These are phyloP conservation scores for Didymella keratinophila DNA, from an alignment of 2,329 filamentous ascomycete genomes.

Conservation along the genomic window DNA sequence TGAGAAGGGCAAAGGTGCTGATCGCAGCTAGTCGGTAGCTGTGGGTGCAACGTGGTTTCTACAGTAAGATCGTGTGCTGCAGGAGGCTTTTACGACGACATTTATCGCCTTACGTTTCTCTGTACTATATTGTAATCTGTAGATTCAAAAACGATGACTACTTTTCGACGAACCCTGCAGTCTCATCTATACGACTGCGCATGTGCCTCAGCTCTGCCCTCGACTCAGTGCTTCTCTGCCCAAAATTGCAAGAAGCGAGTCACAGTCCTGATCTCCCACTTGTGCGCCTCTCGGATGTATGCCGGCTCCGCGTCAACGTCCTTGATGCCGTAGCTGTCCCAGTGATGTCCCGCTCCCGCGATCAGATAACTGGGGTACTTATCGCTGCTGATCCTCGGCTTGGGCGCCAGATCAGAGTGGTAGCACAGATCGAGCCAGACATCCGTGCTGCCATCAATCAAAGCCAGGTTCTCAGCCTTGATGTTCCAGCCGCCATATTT, in stretches of 20 bases:
- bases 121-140: background rate
- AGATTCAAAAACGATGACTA: background rate
- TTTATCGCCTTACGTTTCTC: background rate
- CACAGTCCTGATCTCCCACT: slow-evolving; percentile 60
- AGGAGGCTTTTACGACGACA: background rate
- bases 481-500: slow-evolving; percentile 59
- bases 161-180: background rate
- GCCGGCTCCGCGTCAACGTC: slow-evolving; percentile 58
- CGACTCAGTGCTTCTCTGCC: slow-evolving; percentile 17
- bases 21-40: background rate
- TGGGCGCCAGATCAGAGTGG: slow-evolving; percentile 56
- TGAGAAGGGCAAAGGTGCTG: background rate
- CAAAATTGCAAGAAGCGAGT: slow-evolving; percentile 42
- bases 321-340: slow-evolving; percentile 56
- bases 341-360: slow-evolving; percentile 61
- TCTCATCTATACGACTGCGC: background rate
- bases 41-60: background rate
- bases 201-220: background rate
- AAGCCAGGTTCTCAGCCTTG: slow-evolving; percentile 57
- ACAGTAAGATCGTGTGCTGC: background rate
- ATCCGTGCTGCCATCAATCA: slow-evolving; percentile 62
- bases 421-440: slow-evolving; percentile 63
- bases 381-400: slow-evolving; percentile 49
- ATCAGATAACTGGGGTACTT: slow-evolving; percentile 61
- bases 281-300: slow-evolving; percentile 60